These are phyloP conservation scores for Draba incana DNA, from an alignment of 345 rosid species.

Conservation along the genomic window DNA sequence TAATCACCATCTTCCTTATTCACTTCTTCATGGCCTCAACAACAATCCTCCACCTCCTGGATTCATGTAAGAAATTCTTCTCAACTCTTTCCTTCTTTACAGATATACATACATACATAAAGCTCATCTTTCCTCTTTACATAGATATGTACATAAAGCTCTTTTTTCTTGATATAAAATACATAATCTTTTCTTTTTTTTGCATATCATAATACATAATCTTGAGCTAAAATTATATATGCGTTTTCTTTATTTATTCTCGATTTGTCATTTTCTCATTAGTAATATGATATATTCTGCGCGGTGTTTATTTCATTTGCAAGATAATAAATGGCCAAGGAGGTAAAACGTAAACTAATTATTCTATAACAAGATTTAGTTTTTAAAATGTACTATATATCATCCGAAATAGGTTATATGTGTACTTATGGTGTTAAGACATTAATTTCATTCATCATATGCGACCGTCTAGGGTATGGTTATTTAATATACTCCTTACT, in stretches of 20 bases:
- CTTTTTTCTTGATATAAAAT: not conserved
- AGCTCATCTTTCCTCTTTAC: not conserved
- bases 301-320: not conserved
- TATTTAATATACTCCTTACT: not conserved
- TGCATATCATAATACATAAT: not conserved
- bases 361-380: too few species aligned
- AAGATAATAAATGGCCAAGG: constrained; percentile 24
- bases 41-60: constrained; percentile 51
- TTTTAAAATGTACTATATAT: constrained; percentile 12
- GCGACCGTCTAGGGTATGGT: not conserved
- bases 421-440: constrained; percentile 6
- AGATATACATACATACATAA: constrained; percentile 4
- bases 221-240: not conserved
- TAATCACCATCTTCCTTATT: constrained; percentile 72
- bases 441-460: not conserved
- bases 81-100: not conserved
- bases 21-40: constrained; percentile 72
- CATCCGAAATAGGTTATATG: constrained; percentile 1
- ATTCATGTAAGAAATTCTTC: constrained; percentile 62
- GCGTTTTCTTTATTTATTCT: constrained; percentile 25
- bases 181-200: not conserved
- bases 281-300: not conserved
- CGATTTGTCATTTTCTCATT: constrained; percentile 21
- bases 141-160: not conserved
- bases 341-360: constrained; percentile 10